A percentile compares a stretch with the other conserved stretches of the same genome.
Evolutionary conservation across 768 basidiomycete genomes (phyloP).

Genomic region (Lactarius evosmus): DNA sequence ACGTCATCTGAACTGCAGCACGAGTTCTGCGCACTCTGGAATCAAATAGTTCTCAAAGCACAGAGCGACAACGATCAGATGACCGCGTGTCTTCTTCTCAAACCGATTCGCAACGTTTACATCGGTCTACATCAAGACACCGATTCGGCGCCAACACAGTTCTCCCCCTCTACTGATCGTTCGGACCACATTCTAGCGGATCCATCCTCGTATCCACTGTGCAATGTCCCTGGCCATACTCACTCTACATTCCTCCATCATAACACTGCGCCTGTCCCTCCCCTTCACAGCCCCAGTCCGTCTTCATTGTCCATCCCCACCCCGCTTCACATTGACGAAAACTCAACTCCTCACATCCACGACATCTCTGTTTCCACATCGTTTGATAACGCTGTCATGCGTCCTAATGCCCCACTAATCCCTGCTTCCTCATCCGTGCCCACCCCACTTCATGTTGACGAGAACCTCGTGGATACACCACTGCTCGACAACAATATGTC

Average conservation of each 20-base stretch:
- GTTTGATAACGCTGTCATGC: too few species aligned
- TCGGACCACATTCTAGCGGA: not conserved
- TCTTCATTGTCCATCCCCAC: too few species aligned
- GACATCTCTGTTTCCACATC: too few species aligned
- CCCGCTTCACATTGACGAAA: too few species aligned
- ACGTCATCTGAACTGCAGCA: too few species aligned
- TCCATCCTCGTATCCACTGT: not conserved
- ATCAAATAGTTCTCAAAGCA: not conserved
- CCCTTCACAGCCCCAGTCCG: not conserved
- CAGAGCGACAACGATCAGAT: not conserved
- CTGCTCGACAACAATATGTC: not conserved
- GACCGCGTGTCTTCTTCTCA: not conserved
- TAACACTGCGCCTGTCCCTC: not conserved
- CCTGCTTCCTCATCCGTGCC: not conserved
- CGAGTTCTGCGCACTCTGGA: too few species aligned
- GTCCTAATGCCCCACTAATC: too few species aligned
- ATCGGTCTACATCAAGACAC: not conserved
- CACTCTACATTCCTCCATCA: too few species aligned
- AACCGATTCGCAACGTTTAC: not conserved
- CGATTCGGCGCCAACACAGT: not conserved
- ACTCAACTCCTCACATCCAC: too few species aligned
- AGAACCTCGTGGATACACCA: not conserved
- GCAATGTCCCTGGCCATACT: not conserved
- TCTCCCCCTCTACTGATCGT: not conserved
- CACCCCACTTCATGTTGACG: not conserved